These are phyloP conservation scores for Solanum dulcamara DNA, from an alignment of 257 asterid species.

Conservation along the genomic window DNA sequence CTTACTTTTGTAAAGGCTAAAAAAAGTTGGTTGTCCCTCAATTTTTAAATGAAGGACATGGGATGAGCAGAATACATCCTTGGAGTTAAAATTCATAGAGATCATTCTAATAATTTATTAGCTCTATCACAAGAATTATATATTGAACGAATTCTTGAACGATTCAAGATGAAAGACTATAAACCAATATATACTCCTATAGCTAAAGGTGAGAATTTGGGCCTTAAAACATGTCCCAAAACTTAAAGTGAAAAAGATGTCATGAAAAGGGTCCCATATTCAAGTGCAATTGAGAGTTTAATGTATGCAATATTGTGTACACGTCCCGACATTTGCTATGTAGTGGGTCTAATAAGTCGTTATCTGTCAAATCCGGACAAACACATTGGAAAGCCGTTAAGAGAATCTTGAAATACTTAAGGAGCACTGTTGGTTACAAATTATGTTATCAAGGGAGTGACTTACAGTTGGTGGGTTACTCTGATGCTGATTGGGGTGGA, in stretches of 20 bases:
- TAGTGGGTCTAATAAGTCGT: not conserved
- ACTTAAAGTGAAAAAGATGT: not conserved
- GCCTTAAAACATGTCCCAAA: not conserved
- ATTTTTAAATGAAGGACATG: not conserved
- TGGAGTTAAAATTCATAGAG: not conserved
- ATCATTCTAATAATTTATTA: not conserved
- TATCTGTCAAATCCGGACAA: not conserved
- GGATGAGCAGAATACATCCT: not conserved
- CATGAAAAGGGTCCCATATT: not conserved
- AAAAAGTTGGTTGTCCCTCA: not conserved
- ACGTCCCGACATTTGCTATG: not conserved
- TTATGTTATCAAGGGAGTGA: not conserved
- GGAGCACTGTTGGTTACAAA: too few species aligned
- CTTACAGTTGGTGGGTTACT: too few species aligned
- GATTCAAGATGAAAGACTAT: not conserved
- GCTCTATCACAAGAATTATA: not conserved
- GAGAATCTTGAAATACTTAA: not conserved
- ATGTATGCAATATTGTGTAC: not conserved
- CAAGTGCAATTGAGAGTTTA: not conserved
- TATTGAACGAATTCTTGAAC: not conserved
- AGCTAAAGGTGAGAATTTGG: not conserved
- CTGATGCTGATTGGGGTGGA: too few species aligned
- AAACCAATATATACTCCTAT: not conserved
- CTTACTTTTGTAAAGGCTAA: not conserved
- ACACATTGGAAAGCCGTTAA: not conserved